A percentile compares a stretch with the other conserved stretches of the same genome.
Evolutionary conservation across 192 early-diverging fungal species (phyloP).

Genomic region (Coemansia sp.): DNA sequence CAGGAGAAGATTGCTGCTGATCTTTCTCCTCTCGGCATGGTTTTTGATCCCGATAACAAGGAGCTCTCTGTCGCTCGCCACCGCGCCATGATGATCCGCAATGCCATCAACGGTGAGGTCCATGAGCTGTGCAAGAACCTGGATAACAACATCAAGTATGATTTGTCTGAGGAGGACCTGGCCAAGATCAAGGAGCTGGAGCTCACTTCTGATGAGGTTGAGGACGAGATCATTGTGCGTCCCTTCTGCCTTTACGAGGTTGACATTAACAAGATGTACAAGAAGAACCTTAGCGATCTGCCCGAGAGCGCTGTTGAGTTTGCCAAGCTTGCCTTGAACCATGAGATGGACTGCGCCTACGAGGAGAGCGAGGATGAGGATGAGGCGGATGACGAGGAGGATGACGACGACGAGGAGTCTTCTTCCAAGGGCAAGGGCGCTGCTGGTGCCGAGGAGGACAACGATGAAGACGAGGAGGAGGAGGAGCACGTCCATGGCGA

Average conservation of each 20-base stretch:
- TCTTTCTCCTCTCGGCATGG: slow-evolving; percentile 29
- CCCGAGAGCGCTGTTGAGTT: slow-evolving; percentile 39
- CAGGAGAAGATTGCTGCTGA: slow-evolving; percentile 51
- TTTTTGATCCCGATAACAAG: slow-evolving; percentile 39
- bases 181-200: slow-evolving; percentile 39
- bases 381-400: slow-evolving; percentile 16
- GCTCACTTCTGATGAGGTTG: slow-evolving; percentile 35
- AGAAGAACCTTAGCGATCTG: slow-evolving; percentile 36
- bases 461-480: slow-evolving; percentile 27
- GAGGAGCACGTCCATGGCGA: slow-evolving; percentile 46
- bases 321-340: slow-evolving; percentile 48
- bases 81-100: slow-evolving; percentile 48
- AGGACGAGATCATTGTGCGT: slow-evolving; percentile 42
- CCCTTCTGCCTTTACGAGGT: slow-evolving; percentile 52
- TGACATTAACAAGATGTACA: slow-evolving; percentile 43
- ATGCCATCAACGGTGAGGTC: slow-evolving; percentile 28
- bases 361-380: slow-evolving; percentile 48
- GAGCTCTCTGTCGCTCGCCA: slow-evolving; percentile 28
- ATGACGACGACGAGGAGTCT: slow-evolving; percentile 26
- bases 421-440: slow-evolving; percentile 22
- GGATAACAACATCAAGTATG: slow-evolving; percentile 44
- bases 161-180: slow-evolving; percentile 43
- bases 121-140: slow-evolving; percentile 45
- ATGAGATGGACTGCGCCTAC: slow-evolving; percentile 50
- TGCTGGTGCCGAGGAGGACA: slow-evolving; percentile 12